A percentile compares a stretch with the other conserved stretches of the same genome.
Evolutionary conservation across 2,329 filamentous ascomycete genomes (phyloP).

Genomic region (Penicillium sp.): DNA sequence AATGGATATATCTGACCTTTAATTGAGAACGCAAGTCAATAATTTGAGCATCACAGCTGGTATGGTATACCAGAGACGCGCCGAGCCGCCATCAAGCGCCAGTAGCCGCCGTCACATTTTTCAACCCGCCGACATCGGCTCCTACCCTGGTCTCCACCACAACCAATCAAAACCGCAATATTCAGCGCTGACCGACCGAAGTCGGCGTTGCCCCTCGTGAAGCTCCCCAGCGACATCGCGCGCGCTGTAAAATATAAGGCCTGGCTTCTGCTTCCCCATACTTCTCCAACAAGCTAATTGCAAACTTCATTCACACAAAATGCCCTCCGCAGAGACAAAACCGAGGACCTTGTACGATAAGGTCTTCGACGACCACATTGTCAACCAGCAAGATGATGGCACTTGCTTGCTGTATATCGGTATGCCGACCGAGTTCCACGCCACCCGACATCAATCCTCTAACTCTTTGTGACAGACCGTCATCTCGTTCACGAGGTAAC

Average conservation of each 20-base stretch:
- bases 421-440: constrained; percentile 46
- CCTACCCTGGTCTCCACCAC: constrained; percentile 1
- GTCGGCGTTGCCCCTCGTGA: constrained; percentile 38
- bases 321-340: constrained; percentile 72
- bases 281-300: constrained; percentile 14
- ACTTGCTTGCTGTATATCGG: constrained; percentile 92
- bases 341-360: constrained; percentile 96
- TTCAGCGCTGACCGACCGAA: constrained; percentile 41
- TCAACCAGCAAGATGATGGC: constrained; percentile 93
- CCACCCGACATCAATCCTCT: constrained; percentile 5
- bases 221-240: constrained; percentile 39
- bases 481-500: constrained; percentile 99
- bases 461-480: constrained; percentile 62
- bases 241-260: constrained; percentile 31
- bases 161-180: constrained; percentile 29
- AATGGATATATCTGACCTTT: neutral
- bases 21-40: neutral
- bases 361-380: constrained; percentile 91
- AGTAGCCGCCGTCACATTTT: constrained; percentile 22
- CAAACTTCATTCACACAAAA: constrained; percentile 47
- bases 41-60: neutral
- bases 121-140: constrained; percentile 22
- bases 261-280: constrained; percentile 9
- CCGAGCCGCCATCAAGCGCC: constrained; percentile 22
- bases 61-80: neutral